Evolutionary conservation across 163 green algal species (phyloP), one percentile per base, ranked within the genome.

Genomic region (Scenedesmus sp.): DNA sequence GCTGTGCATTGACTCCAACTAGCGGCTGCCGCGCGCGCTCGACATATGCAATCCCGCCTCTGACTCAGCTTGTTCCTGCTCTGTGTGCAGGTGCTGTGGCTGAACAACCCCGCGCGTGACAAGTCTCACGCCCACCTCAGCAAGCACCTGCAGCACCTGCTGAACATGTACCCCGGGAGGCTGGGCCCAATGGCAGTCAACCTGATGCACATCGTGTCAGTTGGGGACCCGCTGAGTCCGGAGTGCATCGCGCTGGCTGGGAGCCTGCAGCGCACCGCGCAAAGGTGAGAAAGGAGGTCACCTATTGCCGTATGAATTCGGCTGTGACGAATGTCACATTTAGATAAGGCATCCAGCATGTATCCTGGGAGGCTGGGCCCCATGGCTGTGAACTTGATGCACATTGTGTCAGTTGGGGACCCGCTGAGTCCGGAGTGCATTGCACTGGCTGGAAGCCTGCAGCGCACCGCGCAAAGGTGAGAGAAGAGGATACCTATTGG

Each of bases 91-190:
- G 93, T 96, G 34, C 57, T 94, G 6, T 95, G 93, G 55, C 89
- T 96, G 23, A 95, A 95, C 88, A 92, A 95, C 84, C 86, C 93
- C 16, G 92, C 94, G 86, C 94, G 93, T 70, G 94, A 96, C 85
- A 91, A 83, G 82, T 87, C 91, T 56, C 92, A 94, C 64, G 10
- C 59, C 23, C 86, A 91, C 23, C 93, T 98, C 87, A 91, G 97
- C 57, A 92, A 89, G 66, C 82, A 90, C 7, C 56, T 90, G 56
- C 20, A 57, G 18, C 34, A 66, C 26, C 55, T 92, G 62, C 64
- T 88, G 8, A 82, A 93, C 16, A 90, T 93, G 84, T 93, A 66
- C 90, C 90, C 90, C 18, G 90, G 90, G 82, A 93, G 94, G 60
- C 46, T 96, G 4, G 57, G 85, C 8, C 90, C 94, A 26, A 88